phyloP scores from a whole-genome alignment of 2,329 filamentous ascomycete species.

The Gnomoniopsis smithogilvyi region DNA sequence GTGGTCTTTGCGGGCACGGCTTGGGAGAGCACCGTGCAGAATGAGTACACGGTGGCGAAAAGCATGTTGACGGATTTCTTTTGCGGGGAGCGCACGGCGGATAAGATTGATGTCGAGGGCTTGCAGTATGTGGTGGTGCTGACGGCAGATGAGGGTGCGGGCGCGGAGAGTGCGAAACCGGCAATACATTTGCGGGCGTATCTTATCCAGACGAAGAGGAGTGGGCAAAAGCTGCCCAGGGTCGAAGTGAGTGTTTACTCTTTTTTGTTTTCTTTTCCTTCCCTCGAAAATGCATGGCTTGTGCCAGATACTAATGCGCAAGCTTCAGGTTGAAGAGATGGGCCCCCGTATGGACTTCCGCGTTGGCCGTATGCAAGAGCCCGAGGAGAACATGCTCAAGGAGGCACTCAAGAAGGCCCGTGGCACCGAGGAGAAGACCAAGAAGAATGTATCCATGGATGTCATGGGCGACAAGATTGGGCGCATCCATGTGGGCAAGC shows the following conservation, averaged over 20 bases:
- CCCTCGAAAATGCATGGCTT: background rate
- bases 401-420: slow-evolving; percentile 86
- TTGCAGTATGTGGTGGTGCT: slow-evolving; percentile 87
- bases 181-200: slow-evolving; percentile 73
- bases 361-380: slow-evolving; percentile 74
- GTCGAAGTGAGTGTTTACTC: slow-evolving; percentile 55
- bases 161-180: slow-evolving; percentile 44
- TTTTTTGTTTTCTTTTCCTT: background rate
- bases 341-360: slow-evolving; percentile 91
- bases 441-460: slow-evolving; percentile 96
- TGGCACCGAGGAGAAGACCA: slow-evolving; percentile 70
- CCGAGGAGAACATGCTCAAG: slow-evolving; percentile 78
- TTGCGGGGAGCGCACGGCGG: slow-evolving; percentile 69
- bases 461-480: slow-evolving; percentile 95
- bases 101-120: slow-evolving; percentile 91
- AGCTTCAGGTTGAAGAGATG: slow-evolving; percentile 72
- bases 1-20: slow-evolving; percentile 85
- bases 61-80: slow-evolving; percentile 88
- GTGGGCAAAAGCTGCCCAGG: slow-evolving; percentile 80
- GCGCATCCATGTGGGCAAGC: slow-evolving; percentile 84
- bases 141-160: slow-evolving; percentile 63
- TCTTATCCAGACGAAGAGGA: slow-evolving; percentile 80
- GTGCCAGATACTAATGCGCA: background rate
- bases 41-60: slow-evolving; percentile 83
- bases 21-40: slow-evolving; percentile 77